These are phyloP conservation scores for Tremella fuciformis DNA, from an alignment of 768 basidiomycete species.

Conservation along the genomic window DNA sequence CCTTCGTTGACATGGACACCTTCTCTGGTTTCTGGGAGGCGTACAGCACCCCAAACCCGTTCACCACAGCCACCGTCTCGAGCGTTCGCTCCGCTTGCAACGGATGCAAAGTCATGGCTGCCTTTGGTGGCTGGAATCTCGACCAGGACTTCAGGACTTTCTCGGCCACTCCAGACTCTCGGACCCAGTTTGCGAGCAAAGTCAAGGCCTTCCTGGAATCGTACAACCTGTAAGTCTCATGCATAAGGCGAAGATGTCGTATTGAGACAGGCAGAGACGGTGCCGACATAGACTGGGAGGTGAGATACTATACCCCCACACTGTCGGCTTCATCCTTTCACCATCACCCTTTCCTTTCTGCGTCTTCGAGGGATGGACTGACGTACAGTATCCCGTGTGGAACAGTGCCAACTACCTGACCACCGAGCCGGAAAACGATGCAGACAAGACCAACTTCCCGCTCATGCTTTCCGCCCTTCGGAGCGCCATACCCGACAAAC, in stretches of 20 bases:
- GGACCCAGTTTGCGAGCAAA: constrained; percentile 11
- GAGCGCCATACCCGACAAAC: constrained; percentile 11
- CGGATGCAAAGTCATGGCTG: constrained; percentile 27
- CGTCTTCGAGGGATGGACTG: not conserved
- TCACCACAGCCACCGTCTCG: constrained; percentile 5
- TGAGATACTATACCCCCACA: no score
- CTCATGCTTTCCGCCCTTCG: constrained; percentile 12
- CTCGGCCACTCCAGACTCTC: constrained; percentile 8
- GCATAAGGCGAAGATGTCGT: no score
- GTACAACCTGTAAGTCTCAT: constrained; percentile 10
- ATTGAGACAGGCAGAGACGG: no score
- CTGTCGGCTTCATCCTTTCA: no score
- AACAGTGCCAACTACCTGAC: constrained; percentile 15
- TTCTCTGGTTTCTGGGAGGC: no score
- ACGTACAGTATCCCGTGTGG: constrained; percentile 18
- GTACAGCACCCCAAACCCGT: not conserved
- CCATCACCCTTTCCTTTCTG: no score
- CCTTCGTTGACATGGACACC: no score
- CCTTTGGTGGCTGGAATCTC: constrained; percentile 32
- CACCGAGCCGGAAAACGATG: constrained; percentile 3
- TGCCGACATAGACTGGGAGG: no score
- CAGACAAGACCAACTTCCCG: constrained; percentile 17
- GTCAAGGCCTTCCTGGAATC: constrained; percentile 12
- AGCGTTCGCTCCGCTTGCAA: constrained; percentile 5
- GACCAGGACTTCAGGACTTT: constrained; percentile 13